phyloP scores from a whole-genome alignment of 2,329 filamentous ascomycete genomes.

The Xylogone sp. region DNA sequence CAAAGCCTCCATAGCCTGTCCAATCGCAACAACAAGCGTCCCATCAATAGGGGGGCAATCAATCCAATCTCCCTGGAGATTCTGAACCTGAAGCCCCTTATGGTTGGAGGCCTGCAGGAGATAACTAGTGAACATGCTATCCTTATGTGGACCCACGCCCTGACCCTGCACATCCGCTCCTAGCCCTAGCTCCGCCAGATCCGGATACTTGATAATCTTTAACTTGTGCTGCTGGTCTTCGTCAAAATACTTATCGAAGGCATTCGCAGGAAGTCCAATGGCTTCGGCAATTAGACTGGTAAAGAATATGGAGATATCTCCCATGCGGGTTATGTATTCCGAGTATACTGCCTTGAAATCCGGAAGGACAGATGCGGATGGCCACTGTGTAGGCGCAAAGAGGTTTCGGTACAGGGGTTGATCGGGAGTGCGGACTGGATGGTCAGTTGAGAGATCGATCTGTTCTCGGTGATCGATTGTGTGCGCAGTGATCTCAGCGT shows the following conservation, averaged over 20 bases:
- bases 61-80: constrained; percentile 73
- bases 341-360: constrained; percentile 65
- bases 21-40: constrained; percentile 83
- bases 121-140: constrained; percentile 79
- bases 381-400: constrained; percentile 78
- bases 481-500: constrained; percentile 69
- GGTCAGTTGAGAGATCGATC: constrained; percentile 79
- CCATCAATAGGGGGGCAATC: constrained; percentile 73
- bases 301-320: constrained; percentile 66
- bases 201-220: constrained; percentile 86
- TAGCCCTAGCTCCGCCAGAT: constrained; percentile 55
- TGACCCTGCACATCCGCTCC: constrained; percentile 43
- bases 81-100: constrained; percentile 77
- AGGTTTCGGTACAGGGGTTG: constrained; percentile 73
- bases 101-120: constrained; percentile 77
- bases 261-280: constrained; percentile 64
- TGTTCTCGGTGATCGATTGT: constrained; percentile 79
- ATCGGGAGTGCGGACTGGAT: constrained; percentile 56
- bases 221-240: constrained; percentile 71
- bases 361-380: constrained; percentile 57
- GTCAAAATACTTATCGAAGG: constrained; percentile 80
- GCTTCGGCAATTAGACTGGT: constrained; percentile 80
- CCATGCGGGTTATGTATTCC: constrained; percentile 76
- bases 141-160: constrained; percentile 76
- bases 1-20: constrained; percentile 81